Base-by-base conservation (phyloP, 2,329 filamentous ascomycete genomes). In the Leptographium procerum region DNA sequence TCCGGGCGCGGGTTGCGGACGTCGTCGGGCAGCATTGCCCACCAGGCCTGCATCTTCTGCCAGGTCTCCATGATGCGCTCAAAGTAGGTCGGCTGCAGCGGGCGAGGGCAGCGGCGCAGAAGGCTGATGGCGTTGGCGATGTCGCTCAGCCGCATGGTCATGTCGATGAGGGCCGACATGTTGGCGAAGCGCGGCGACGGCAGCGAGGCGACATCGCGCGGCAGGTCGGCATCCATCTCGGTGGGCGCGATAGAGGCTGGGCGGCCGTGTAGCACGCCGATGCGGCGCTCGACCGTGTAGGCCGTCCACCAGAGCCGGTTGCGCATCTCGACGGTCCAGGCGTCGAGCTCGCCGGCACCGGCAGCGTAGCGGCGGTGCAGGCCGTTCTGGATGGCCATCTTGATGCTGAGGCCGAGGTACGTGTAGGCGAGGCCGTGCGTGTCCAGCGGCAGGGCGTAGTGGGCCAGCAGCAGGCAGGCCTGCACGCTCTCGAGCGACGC, bases 231-330 rank as follows among this genome's bases (percentile, higher is more conserved):
- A 62, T 83, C 80, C 22, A 83, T 75, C 60, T 82, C 79, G 13
- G 72, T 69, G 43, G 74, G 73, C 3, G 75, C 70, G 47, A 82
- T 75, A 2, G 80, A 82, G n/a, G 75, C 69, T 8, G 81, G 79
- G 8, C 80, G 71, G 40, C 79, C 78, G 60, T 83, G 79, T 40
- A 81, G 75, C 54, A 80, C 80, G 47, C 78, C 77, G 34, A 83
- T 77, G 51, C 67, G 79, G 77, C 78, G 79, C 62, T 83, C 80
- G 29, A 80, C 76, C 0, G 77, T 79, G 63, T 81, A 82, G 0
- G 74, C 73, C 4, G 78, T 81, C 79, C 79, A 82, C 71, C 79
- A 82, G 10, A 82, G 76, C 2, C 79, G 72, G 63, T 80, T 81
- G 22, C 79, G 71, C 3, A 74, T 76, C 69, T 82, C 79, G 16